Base-by-base conservation (phyloP, 2,329 filamentous ascomycete genomes). In the Lasiodiplodia theobromae region DNA sequence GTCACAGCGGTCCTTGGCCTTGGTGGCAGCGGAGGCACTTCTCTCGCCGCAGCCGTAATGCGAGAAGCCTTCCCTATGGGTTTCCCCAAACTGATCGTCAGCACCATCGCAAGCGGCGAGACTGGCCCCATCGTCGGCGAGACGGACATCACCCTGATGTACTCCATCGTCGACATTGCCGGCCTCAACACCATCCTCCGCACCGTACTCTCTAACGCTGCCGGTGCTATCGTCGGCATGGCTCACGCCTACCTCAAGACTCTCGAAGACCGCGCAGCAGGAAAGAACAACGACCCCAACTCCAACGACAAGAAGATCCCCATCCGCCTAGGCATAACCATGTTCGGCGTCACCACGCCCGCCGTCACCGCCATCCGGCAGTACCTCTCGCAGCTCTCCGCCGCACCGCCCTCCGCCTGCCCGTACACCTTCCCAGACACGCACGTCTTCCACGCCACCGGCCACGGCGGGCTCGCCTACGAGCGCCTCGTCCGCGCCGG, bases 281-380 rank as follows among this genome's bases (percentile, higher is more conserved):
- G 40, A 44, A 2, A 38, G 31, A 16, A 23, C 57, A 60, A 18
- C 23, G 18, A 44, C 2, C 18, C 52, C 4, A 10, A n/a, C 28
- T 28, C 6, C 5, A 8, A 56, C 37, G 38, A 3, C 63, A 70
- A 10, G 83, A 82, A 10, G 84, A 82, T 72, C 28, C 47, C 60
- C 60, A 85, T 83, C 67, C 80, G 85, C 0, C 81, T 92, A 7
- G 90, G 85, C 0, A 85, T 92, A 28, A 91, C 90, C 2, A 92
- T 92, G 90, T 92, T 92, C 73, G 90, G 91, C 2, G 89, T 92
- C 7, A 93, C 91, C 0, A 92, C 90, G 0, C 89, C 89, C 0
- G 87, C 86, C 12, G 89, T 89, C 0, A 86, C 89, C 57, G 78
- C 76, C 1, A 85, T 90, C 1, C 81, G 92, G 0, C 82, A 86